phyloP scores from a whole-genome alignment of 441 rosid genomes.

The Gossypium gossypioides region DNA sequence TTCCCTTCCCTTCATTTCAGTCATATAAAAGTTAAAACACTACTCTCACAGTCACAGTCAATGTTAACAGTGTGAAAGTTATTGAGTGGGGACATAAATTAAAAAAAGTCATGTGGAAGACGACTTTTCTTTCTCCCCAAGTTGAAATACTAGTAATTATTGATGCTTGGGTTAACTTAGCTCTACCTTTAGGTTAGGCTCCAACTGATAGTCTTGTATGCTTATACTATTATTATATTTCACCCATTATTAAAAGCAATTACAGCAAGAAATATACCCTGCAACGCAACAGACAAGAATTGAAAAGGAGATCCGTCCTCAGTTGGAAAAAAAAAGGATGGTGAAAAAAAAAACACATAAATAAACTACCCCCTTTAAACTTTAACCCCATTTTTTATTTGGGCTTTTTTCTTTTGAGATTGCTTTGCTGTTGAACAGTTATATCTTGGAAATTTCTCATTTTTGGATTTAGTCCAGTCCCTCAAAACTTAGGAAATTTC shows the following conservation, averaged over 20 bases:
- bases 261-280: background rate
- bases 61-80: background rate
- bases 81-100: slow-evolving; percentile 19
- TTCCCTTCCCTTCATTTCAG: background rate
- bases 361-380: background rate
- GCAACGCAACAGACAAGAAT: background rate
- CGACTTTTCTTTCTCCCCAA: slow-evolving; percentile 11
- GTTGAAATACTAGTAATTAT: slow-evolving; percentile 9
- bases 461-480: background rate
- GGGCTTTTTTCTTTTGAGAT: background rate
- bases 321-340: background rate
- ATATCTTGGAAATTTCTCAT: slow-evolving; percentile 15
- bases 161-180: slow-evolving; percentile 1
- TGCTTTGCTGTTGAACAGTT: background rate
- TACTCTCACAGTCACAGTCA: background rate
- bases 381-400: background rate
- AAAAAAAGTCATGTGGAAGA: background rate
- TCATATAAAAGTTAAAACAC: slow-evolving; percentile 5
- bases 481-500: slow-evolving; percentile 14
- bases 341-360: background rate
- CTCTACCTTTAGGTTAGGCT: background rate
- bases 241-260: background rate
- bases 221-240: background rate
- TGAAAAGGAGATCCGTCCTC: background rate
- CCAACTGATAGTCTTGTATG: background rate